Evolutionary conservation across 2,329 filamentous ascomycete species (phyloP).

Genomic region (Drechmeria coniospora): DNA sequence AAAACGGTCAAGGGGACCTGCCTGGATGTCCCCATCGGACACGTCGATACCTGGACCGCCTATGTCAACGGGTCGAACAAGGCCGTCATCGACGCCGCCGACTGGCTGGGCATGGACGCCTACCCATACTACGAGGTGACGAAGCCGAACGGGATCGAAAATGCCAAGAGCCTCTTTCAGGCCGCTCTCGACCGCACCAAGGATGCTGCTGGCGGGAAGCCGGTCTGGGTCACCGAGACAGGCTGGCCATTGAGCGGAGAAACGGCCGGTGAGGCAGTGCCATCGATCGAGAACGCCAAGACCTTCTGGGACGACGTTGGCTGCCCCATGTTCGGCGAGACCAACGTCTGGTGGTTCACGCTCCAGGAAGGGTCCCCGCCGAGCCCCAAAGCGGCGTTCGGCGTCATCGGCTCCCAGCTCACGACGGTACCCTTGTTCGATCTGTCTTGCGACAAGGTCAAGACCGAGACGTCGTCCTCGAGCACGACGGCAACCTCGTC

Average conservation of each 20-base stretch:
- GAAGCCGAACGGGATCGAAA: slow-evolving; percentile 47
- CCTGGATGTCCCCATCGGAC: slow-evolving; percentile 49
- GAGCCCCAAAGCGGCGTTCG: slow-evolving; percentile 53
- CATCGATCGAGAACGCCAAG: slow-evolving; percentile 53
- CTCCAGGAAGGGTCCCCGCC: slow-evolving; percentile 49
- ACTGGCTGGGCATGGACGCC: slow-evolving; percentile 73
- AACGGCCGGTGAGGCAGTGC: slow-evolving; percentile 43
- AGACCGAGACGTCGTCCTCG: slow-evolving; percentile 1
- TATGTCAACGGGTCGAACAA: slow-evolving; percentile 61
- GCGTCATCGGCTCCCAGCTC: slow-evolving; percentile 43
- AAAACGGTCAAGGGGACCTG: slow-evolving; percentile 46
- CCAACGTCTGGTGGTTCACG: slow-evolving; percentile 64
- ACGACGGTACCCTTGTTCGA: slow-evolving; percentile 43
- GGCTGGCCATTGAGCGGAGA: slow-evolving; percentile 68
- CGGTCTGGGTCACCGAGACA: slow-evolving; percentile 77
- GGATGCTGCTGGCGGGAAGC: slow-evolving; percentile 45
- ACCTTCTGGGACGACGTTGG: slow-evolving; percentile 69
- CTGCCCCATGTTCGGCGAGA: slow-evolving; percentile 50
- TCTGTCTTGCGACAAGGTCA: slow-evolving; percentile 36
- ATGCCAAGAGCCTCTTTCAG: slow-evolving; percentile 52
- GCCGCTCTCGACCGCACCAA: slow-evolving; percentile 46
- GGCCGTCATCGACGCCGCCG: slow-evolving; percentile 50
- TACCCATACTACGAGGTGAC: slow-evolving; percentile 75
- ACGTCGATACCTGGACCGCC: slow-evolving; percentile 81
- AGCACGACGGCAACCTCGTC: slow-evolving; percentile 2